These are phyloP conservation scores for Ascochyta rabiei DNA, from an alignment of 2,329 filamentous ascomycete species.

Conservation along the genomic window DNA sequence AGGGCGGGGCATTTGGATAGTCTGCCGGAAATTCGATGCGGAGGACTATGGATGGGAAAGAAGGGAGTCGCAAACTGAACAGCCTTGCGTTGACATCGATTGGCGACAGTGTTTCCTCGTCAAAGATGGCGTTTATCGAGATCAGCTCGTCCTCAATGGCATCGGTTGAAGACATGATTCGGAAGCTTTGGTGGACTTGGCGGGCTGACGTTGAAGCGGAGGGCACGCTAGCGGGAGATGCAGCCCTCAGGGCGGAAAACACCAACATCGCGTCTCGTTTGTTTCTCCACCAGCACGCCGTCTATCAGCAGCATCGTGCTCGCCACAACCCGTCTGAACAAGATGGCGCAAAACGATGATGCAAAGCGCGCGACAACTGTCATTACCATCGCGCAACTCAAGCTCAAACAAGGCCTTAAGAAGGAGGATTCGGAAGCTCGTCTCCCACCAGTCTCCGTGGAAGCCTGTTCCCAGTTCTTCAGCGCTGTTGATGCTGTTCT, in stretches of 20 bases:
- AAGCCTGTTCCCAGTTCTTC: slow-evolving; percentile 33
- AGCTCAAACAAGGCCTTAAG: slow-evolving; percentile 37
- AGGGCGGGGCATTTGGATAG: slow-evolving; percentile 78
- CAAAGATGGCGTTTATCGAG: slow-evolving; percentile 86
- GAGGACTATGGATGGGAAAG: slow-evolving; percentile 60
- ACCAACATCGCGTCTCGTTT: slow-evolving; percentile 7
- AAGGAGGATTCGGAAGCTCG: slow-evolving; percentile 25
- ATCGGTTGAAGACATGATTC: slow-evolving; percentile 39
- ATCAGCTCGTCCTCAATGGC: slow-evolving; percentile 74
- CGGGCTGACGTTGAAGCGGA: slow-evolving; percentile 19
- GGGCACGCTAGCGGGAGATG: slow-evolving; percentile 13
- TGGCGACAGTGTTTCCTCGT: slow-evolving; percentile 63
- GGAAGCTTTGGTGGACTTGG: slow-evolving; percentile 18
- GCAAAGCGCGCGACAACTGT: slow-evolving; percentile 31
- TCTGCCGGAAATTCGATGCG: slow-evolving; percentile 70
- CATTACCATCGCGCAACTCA: slow-evolving; percentile 36
- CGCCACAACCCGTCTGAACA: neutral
- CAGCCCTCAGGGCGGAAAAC: slow-evolving; percentile 11
- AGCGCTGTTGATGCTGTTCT: slow-evolving; percentile 36
- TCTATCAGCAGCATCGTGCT: slow-evolving; percentile 10
- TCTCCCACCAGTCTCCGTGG: slow-evolving; percentile 28
- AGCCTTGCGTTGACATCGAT: slow-evolving; percentile 34
- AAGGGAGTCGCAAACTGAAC: slow-evolving; percentile 68
- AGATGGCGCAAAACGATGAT: slow-evolving; percentile 32
- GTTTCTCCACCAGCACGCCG: slow-evolving; percentile 6